Base-by-base conservation (phyloP, 192 early-diverging fungal species). In the Podila epigama region DNA sequence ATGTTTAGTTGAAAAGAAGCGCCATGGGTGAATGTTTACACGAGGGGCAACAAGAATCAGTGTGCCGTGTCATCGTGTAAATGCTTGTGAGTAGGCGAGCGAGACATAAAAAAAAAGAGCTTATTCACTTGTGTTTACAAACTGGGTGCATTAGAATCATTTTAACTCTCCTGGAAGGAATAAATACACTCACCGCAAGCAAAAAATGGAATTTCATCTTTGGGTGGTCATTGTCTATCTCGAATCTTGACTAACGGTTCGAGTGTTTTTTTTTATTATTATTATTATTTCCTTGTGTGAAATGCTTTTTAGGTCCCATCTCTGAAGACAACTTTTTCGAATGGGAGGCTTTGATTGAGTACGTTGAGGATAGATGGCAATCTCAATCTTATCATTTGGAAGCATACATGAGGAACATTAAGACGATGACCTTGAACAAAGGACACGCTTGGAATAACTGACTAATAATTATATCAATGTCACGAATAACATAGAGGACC, bases 261-360 rank as follows among this genome's bases (percentile, higher is more conserved):
- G 44, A 15, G 15, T 22, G 8, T 48, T 8, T 48, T 44, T 2
- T 41, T 18, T 41, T 44, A n/a, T n/a, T 15, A 44, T 31, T 28
- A 52, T 32, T 31, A 41, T 57, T 37, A n/a, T n/a, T n/a, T n/a
- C n/a, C n/a, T n/a, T n/a, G n/a, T n/a, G n/a, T n/a, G n/a, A n/a
- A n/a, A n/a, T n/a, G n/a, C n/a, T n/a, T 28, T 70, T 35, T 82
- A 92, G 92, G 92, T 11, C 93, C 93, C 29, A 79, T 90, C 53
- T 75, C 84, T 11, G 97, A 98, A 79, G 90, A 93, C 60, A 92
- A 94, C 82, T 91, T 92, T 73, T 95, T 95, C 60, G 86, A 83
- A 50, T 96, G 94, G 94, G 94, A 96, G 60, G 94, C 94, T 3
- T 73, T 95, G 11, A 94, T 96, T 52, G 83, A 86, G 91, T 94